A percentile compares a stretch with the other conserved stretches of the same genome.
Conservation (phyloP, 2,329 filamentous ascomycete genomes). For the Alternaria ethzedia region DNA sequence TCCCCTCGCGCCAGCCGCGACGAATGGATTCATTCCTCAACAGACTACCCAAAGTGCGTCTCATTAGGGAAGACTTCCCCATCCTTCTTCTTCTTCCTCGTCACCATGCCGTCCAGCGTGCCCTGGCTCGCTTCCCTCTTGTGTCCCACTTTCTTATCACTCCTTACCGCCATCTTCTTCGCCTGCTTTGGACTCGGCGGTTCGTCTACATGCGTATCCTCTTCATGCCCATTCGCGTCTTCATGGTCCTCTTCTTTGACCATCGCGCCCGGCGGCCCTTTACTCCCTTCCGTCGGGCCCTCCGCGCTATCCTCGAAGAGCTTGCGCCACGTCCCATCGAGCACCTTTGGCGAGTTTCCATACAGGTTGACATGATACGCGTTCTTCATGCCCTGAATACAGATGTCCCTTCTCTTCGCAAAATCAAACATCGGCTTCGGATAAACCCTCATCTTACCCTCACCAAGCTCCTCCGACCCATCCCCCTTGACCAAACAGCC, state of each 20-base stretch:
- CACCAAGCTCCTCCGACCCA: conserved; percentile 33
- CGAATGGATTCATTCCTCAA: not conserved
- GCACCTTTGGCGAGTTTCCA: conserved; percentile 66
- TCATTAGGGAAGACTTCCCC: conserved; percentile 22
- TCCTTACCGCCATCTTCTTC: conserved; percentile 57
- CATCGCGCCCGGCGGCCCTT: conserved; percentile 50
- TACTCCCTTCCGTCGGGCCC: conserved; percentile 51
- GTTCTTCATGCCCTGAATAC: conserved; percentile 71
- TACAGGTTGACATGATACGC: conserved; percentile 71
- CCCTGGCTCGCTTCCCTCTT: conserved; percentile 62
- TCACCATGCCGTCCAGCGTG: conserved; percentile 45
- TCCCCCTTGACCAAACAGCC: conserved; percentile 65
- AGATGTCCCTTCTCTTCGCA: conserved; percentile 64
- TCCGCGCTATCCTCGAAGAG: conserved; percentile 56
- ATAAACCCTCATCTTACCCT: conserved; percentile 60
- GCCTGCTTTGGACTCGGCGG: conserved; percentile 17
- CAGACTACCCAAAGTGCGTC: conserved; percentile 13
- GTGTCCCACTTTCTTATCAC: conserved; percentile 67
- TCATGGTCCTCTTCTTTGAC: conserved; percentile 27
- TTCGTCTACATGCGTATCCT: conserved; percentile 7
- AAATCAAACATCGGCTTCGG: conserved; percentile 84
- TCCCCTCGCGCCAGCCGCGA: not conserved
- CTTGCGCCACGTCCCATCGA: conserved; percentile 65
- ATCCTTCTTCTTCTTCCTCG: conserved; percentile 40
- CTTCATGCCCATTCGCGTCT: conserved; percentile 25